Evolutionary conservation across 495 filamentous ascomycete genomes (phyloP), one percentile per base, ranked within the genome.

Genomic region (Podospora pseudopauciseta): DNA sequence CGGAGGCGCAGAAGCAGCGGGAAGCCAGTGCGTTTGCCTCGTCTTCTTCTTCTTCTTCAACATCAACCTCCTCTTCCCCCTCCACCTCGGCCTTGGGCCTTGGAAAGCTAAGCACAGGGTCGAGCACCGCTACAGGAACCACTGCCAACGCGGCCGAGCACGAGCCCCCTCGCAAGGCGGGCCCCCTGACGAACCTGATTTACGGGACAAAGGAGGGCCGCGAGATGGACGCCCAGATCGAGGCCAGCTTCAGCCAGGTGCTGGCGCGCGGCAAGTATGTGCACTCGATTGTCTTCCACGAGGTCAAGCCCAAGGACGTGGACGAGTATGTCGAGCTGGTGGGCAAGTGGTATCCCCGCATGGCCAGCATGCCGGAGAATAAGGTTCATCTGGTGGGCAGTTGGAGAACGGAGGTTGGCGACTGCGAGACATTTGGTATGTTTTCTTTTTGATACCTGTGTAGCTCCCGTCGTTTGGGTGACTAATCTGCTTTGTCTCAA

Each of bases 361-460:
- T 97, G 86, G 96, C 95, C 15, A 80, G 80, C 54, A 83, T 86
- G 58, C 87, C 89, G 67, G 89, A 93, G 80, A 96, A 97, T 82
- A 91, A 92, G 76, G 96, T 98, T 73, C 89, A 99, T 80, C 82
- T 99, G 61, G 95, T 99, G 18, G 95, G 95, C 69, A 98, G 95
- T 82, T 99, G 95, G 95, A 88, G 95, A 77, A 97, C 94, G 2
- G 96, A 99, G 79, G 95, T 99, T 67, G 96, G 96, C 61, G 96
- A 98, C 73, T 96, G 93, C 73, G 94, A 98, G 74, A 97, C 94
- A 0, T 99, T 99, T 82, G 90, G 95, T 98, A 86, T 26, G 86
- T 79, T 27, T 16, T n/a, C 55, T 19, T 13, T 58, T n/a, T 58
- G 39, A 3, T 11, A 9, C 15, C 9, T 16, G 15, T 5, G 5